Conservation (phyloP, 306 rosid genomes). For the peach (Prunus persica) region Prunus_persica_NCBIv2 NC_034013.1:2722001-2722500, state of each 20-base stretch:
- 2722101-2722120: conserved; percentile 31
- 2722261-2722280: conserved; percentile 66
- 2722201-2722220: conserved; percentile 64
- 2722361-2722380: conserved; percentile 62
- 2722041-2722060: conserved; percentile 74
- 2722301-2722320: conserved; percentile 61
- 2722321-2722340: conserved; percentile 44
- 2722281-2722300: conserved; percentile 67
- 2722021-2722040: conserved; percentile 90
- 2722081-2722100: conserved; percentile 29
- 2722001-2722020: conserved; percentile 44
- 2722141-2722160: conserved; percentile 69
- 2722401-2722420: conserved; percentile 36
- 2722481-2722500: conserved; percentile 65
- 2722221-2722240: conserved; percentile 64
- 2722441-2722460: conserved; percentile 50
- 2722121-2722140: conserved; percentile 43
- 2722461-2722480: conserved; percentile 53
- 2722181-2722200: conserved; percentile 64
- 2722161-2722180: conserved; percentile 50
- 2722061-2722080: conserved; percentile 48
- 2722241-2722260: conserved; percentile 51
- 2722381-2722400: conserved; percentile 52
- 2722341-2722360: conserved; percentile 66
- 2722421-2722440: conserved; percentile 45